Evolutionary conservation across 805 yeast species (phyloP).

Genomic region (Kazachstania africana): DNA sequence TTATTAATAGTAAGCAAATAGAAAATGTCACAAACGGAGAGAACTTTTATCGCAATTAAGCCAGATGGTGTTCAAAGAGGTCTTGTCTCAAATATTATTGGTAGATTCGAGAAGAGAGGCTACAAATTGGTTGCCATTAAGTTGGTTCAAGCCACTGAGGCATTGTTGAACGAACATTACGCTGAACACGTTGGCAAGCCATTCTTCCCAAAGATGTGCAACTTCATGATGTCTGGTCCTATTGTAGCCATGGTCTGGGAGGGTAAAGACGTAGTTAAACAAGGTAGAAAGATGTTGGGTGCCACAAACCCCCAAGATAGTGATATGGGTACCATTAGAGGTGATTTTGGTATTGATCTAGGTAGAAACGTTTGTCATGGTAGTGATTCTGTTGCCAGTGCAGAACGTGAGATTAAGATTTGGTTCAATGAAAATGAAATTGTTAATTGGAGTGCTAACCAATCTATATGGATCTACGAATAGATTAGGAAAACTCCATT

Average conservation of each 20-base stretch:
- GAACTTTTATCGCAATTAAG: constrained; percentile 88
- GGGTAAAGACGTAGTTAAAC: constrained; percentile 98
- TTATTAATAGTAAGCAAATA: no score
- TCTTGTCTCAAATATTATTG: constrained; percentile 74
- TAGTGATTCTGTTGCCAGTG: constrained; percentile 97
- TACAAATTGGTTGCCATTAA: constrained; percentile 94
- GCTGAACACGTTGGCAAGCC: constrained; percentile 92
- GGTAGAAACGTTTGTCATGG: constrained; percentile 99
- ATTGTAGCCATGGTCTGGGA: constrained; percentile 99
- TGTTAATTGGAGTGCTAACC: constrained; percentile 79
- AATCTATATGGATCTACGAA: constrained; percentile 89
- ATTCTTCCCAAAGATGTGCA: constrained; percentile 92
- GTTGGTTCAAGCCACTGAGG: constrained; percentile 78
- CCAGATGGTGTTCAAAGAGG: constrained; percentile 99
- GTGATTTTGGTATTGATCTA: constrained; percentile 95
- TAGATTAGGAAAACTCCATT: no score
- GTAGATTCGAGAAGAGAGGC: constrained; percentile 95
- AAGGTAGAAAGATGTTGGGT: constrained; percentile 95
- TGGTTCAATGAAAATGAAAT: constrained; percentile 99
- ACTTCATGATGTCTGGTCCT: constrained; percentile 98
- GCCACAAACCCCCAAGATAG: constrained; percentile 97
- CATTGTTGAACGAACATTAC: constrained; percentile 85
- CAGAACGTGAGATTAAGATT: constrained; percentile 86
- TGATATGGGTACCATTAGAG: constrained; percentile 99
- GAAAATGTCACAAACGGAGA: constrained; percentile 47